phyloP scores from a whole-genome alignment of 495 filamentous ascomycete species.

The Apodospora peruviana region DNA sequence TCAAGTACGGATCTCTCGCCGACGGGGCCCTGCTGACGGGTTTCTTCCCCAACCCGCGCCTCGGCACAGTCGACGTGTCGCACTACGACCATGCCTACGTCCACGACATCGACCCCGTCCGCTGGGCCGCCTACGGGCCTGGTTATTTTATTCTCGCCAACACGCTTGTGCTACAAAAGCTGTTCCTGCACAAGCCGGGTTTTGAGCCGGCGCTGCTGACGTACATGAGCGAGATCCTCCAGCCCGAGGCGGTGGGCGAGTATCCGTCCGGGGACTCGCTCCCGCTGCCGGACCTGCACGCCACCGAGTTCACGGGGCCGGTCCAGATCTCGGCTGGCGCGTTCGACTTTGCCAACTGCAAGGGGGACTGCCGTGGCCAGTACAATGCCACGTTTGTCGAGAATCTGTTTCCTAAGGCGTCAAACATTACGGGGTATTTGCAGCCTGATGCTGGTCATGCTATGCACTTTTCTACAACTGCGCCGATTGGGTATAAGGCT shows the following conservation, averaged over 20 bases:
- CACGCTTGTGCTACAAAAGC: constrained; percentile 16
- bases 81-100: constrained; percentile 41
- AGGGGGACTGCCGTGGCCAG: constrained; percentile 3
- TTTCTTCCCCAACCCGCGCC: constrained; percentile 39
- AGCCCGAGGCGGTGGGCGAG: constrained; percentile 38
- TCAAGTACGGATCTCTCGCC: constrained; percentile 41
- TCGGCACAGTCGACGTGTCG: constrained; percentile 21
- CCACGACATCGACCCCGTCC: constrained; percentile 33
- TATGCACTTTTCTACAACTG: constrained; percentile 3
- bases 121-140: constrained; percentile 26
- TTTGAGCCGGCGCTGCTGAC: constrained; percentile 9
- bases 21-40: constrained; percentile 52
- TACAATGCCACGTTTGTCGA: neutral
- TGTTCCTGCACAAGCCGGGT: constrained; percentile 13
- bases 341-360: constrained; percentile 3
- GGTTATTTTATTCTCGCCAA: constrained; percentile 43
- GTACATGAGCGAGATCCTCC: constrained; percentile 28
- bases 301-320: constrained; percentile 35
- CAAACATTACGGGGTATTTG: constrained; percentile 2
- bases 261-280: constrained; percentile 30
- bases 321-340: constrained; percentile 21
- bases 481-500: neutral
- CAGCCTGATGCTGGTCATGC: constrained; percentile 9
- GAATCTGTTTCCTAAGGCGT: neutral
- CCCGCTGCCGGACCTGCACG: constrained; percentile 4